Percentiles rank a stretch among this genome's conserved stretches.
Conservation (phyloP, 1,284 basidiomycete genomes). For the Ustilago shanxiensis region DNA sequence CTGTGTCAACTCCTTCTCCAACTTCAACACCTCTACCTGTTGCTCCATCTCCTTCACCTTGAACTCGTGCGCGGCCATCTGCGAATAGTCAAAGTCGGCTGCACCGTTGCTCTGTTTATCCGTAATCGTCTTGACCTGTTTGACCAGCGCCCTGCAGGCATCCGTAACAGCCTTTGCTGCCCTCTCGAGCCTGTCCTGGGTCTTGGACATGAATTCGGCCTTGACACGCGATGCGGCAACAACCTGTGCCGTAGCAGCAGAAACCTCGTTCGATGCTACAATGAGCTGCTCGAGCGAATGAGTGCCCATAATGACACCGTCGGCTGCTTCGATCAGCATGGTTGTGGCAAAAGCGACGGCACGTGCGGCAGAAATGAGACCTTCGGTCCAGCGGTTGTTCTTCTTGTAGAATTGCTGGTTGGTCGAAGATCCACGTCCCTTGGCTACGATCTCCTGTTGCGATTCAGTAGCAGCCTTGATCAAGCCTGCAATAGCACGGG, state of each 20-base stretch:
- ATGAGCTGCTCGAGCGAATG: constrained; percentile 98
- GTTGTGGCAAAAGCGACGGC: constrained; percentile 98
- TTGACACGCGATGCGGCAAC: constrained; percentile 98
- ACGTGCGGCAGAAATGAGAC: constrained; percentile 96
- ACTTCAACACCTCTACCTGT: constrained; percentile 94
- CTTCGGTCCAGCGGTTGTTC: constrained; percentile 99
- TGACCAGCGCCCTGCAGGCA: constrained; percentile 96
- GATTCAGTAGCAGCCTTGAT: constrained; percentile 97
- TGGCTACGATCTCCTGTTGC: constrained; percentile 96
- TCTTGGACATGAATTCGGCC: constrained; percentile 97
- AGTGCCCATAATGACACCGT: constrained; percentile 95
- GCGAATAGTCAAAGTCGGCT: constrained; percentile 88
- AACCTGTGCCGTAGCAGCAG: constrained; percentile 94
- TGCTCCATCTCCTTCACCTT: constrained; percentile 92
- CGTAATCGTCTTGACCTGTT: constrained; percentile 94
- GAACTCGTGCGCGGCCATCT: constrained; percentile 94
- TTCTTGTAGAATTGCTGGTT: constrained; percentile 98
- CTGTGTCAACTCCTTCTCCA: constrained; percentile 89
- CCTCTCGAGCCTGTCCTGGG: constrained; percentile 93
- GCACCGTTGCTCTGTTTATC: constrained; percentile 81
- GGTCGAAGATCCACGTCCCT: constrained; percentile 90
- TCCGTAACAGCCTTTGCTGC: constrained; percentile 98
- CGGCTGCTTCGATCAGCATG: constrained; percentile 95
- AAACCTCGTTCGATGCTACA: constrained; percentile 98
- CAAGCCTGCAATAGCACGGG: constrained; percentile 90